Base-by-base conservation (phyloP, 2,329 filamentous ascomycete genomes). In the Verticillium klebahnii region DNA sequence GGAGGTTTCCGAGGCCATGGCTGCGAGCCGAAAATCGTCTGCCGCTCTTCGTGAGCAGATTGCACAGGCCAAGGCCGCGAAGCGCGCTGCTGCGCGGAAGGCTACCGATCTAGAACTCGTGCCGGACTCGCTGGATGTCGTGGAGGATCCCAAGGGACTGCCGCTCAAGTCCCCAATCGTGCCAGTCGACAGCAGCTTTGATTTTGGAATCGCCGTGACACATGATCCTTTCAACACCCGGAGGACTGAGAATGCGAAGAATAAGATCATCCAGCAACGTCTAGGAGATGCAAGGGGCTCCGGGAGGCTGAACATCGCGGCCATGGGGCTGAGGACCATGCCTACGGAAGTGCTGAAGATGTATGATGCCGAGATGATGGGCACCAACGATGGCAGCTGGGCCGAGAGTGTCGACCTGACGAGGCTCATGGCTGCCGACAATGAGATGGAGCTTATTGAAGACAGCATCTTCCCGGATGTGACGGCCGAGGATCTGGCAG, bases 351-450 rank as follows among this genome's bases (percentile, higher is more conserved):
- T 98, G 0, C 78, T 96, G 76, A 86, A 88, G 60, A 98, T 98
- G 93, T 98, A 97, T 72, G 90, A 93, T 68, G 80, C 91, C 19
- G 88, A 93, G 60, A 82, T 85, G 1, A 82, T 87, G 61, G 85
- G 89, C 40, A 81, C 80, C 14, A 78, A 83, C 25, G 86, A 84
- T 39, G 84, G 87, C 12, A 86, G 89, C 37, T 98, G 95, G 95
- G 93, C 93, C 2, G 94, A 98, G 74, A 89, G 90, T 63, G 92
- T 98, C 12, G 94, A 98, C 71, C 77, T 98, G 56, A 90, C 89
- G 1, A 87, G 90, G 64, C 87, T 98, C 58, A 86, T 95, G 66
- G 93, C 91, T 6, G 93, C 94, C 9, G 93, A 97, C 70, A 98
- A 99, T 70, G 91, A 97, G 69, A 75, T 99, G 57, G 87, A 91